These are phyloP conservation scores for Malassezia pachydermatis DNA, from an alignment of 1,284 basidiomycete genomes.

Conservation along the genomic window DNA sequence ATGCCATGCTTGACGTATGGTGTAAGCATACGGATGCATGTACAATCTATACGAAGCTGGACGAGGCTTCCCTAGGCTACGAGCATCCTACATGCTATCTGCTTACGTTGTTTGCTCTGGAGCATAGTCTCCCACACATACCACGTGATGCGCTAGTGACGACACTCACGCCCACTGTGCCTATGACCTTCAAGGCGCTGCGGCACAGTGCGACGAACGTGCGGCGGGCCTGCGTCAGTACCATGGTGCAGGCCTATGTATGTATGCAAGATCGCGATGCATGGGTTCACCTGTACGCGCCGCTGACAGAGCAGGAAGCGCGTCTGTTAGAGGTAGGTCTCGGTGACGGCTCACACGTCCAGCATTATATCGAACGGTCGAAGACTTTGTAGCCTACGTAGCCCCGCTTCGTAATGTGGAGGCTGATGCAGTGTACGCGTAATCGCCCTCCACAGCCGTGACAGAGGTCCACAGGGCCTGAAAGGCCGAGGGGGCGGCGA, in stretches of 20 bases:
- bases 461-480: too few species aligned
- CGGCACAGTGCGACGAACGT: constrained; percentile 1
- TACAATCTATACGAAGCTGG: too few species aligned
- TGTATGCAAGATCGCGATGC: not conserved
- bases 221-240: constrained; percentile 10
- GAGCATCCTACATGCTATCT: not conserved
- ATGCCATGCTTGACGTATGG: constrained; percentile 12
- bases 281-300: not conserved
- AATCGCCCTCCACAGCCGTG: too few species aligned
- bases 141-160: not conserved
- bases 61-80: too few species aligned
- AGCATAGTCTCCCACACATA: not conserved
- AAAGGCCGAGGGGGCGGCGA: too few species aligned
- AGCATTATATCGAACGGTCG: constrained; percentile 4
- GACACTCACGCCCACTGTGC: not conserved
- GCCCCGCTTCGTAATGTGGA: too few species aligned
- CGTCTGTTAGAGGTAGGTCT: constrained; percentile 3
- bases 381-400: not conserved
- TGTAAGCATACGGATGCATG: not conserved
- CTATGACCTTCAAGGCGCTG: constrained; percentile 2
- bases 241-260: not conserved
- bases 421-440: too few species aligned
- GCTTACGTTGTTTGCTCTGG: constrained; percentile 6
- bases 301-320: constrained; percentile 2
- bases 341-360: not conserved